Percentiles rank a stretch among this genome's conserved stretches.
phyloP scores from a whole-genome alignment of 1,284 basidiomycete genomes.

The Ceratobasidium sp. region DNA sequence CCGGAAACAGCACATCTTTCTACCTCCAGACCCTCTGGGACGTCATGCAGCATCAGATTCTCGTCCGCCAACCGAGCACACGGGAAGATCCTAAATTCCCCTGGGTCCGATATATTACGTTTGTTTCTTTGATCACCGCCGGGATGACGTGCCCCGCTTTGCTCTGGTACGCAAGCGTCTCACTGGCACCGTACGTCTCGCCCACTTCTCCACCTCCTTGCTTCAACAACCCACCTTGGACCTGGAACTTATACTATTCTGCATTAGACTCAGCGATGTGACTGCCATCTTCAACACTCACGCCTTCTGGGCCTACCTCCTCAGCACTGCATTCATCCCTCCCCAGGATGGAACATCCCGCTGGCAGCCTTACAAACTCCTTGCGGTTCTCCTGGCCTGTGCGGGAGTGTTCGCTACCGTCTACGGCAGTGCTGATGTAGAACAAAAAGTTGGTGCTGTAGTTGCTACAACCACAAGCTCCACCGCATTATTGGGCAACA shows the following conservation, averaged over 20 bases:
- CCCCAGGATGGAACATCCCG: conserved; percentile 58
- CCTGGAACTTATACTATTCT: neutral
- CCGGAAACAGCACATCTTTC: conserved; percentile 60
- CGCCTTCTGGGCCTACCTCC: conserved; percentile 82
- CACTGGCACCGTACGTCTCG: conserved; percentile 73
- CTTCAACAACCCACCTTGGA: conserved; percentile 13
- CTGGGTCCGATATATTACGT: conserved; percentile 57
- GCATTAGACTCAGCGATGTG: conserved; percentile 73
- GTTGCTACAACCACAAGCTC: conserved; percentile 54
- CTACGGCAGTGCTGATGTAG: conserved; percentile 70
- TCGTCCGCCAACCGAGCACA: conserved; percentile 48
- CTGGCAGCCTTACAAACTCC: conserved; percentile 71
- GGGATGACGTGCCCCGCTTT: conserved; percentile 71
- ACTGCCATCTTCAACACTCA: conserved; percentile 88
- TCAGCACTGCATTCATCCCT: conserved; percentile 66
- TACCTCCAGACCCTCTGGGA: conserved; percentile 63
- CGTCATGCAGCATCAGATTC: conserved; percentile 67
- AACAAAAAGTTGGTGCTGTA: conserved; percentile 24
- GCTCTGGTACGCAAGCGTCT: conserved; percentile 77
- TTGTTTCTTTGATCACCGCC: conserved; percentile 64
- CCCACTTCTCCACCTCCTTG: conserved; percentile 31
- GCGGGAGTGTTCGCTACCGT: conserved; percentile 76
- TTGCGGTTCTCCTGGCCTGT: conserved; percentile 79
- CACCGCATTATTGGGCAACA: conserved; percentile 76
- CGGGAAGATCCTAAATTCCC: conserved; percentile 57